These are phyloP conservation scores for Botrytis galanthina DNA, from an alignment of 2,329 filamentous ascomycete species.

Conservation along the genomic window DNA sequence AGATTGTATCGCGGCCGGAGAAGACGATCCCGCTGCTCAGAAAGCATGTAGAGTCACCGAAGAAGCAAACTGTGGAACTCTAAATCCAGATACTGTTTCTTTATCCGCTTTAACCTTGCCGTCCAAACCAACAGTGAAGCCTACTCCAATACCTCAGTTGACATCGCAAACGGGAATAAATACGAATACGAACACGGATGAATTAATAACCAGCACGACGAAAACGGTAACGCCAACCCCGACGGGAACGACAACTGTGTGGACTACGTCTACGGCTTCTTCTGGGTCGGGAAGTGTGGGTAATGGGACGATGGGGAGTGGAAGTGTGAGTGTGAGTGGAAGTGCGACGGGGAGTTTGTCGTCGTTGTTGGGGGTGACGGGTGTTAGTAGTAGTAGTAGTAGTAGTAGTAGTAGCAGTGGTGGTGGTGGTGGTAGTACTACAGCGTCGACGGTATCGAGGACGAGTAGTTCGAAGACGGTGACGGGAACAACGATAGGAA, in stretches of 20 bases:
- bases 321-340: background rate
- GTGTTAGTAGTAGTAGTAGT: background rate
- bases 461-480: background rate
- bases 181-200: background rate
- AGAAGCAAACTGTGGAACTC: conserved; percentile 50
- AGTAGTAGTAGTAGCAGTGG: too few relatives aligned
- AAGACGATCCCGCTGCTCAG: conserved; percentile 47
- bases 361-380: background rate
- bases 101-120: background rate
- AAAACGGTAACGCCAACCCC: background rate
- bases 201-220: background rate
- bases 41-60: conserved; percentile 45
- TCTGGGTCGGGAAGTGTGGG: background rate
- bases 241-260: background rate
- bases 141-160: background rate
- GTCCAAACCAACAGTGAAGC: background rate
- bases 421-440: background rate
- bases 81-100: conserved; percentile 24
- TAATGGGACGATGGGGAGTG: background rate
- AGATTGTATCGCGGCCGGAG: conserved; percentile 46
- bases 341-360: background rate
- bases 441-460: background rate
- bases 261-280: conserved; percentile 6
- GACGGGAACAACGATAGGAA: background rate
- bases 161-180: background rate